Evolutionary conservation across 108 stramenopile genomes (phyloP), one percentile per base, ranked within the genome.

Genomic region (Craspedostauros australis): DNA sequence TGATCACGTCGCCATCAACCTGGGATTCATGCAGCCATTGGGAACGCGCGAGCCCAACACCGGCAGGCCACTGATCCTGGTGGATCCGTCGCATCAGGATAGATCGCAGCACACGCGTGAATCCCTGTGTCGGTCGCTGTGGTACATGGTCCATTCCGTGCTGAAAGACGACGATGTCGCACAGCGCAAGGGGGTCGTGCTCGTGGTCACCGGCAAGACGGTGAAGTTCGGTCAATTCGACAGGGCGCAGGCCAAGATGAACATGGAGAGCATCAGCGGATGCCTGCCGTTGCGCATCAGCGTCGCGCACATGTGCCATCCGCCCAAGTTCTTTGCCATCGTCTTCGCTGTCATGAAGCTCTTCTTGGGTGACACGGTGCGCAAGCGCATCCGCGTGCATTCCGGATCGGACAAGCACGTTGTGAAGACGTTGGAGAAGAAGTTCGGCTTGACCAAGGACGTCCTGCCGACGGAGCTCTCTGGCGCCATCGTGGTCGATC

Each of bases 291-390:
- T 80, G 0, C 61, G 79, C 1, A 8, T 84, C 34, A 55, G 64
- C 19, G 77, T 62, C 0, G 31, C 78, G 37, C 83, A 84, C 51
- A 30, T 80, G 2, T 77, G 73, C 39, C 64, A 80, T 37, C 83
- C 83, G 12, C 77, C 81, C 9, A 55, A 25, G 41, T 64, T 84
- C 26, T 72, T 77, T 29, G 54, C 33, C 12, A n/a, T 75, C 2
- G 20, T 84, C 9, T 78, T 74, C 48, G 62, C 79, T 4, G 37
- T 79, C 38, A 47, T 84, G 14, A 75, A 73, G 37, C 15, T 77
- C 0, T 62, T 80, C 46, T 32, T 84, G 66, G 43, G 56, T 0
- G 73, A 75, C 20, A 37, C 70, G 14, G 34, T 77, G 50, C 52
- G 63, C 39, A 66, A 80, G 43, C 65, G 79, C n/a, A 48, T 84